Conservation (phyloP, 1,139 yeast species). For the Kluyveromyces marxianus region DNA sequence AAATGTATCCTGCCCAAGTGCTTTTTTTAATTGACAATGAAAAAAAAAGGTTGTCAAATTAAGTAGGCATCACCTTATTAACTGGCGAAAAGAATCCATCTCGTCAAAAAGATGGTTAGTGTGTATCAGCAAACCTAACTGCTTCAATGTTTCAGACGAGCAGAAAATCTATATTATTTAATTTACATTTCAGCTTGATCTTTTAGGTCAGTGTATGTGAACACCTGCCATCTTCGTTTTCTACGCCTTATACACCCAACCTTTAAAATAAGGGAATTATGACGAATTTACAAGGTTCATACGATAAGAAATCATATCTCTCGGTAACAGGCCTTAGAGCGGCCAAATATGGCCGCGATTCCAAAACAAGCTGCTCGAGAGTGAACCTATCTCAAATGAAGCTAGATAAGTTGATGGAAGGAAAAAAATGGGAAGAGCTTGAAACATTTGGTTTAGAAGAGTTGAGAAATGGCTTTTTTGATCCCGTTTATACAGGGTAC, state of each 20-base stretch:
- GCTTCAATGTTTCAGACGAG: no score
- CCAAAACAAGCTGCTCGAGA: constrained; percentile 14
- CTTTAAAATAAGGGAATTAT: not conserved
- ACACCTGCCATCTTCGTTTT: no score
- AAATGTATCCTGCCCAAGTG: no score
- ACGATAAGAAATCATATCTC: constrained; percentile 19
- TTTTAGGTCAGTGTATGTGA: no score
- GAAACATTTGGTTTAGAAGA: constrained; percentile 37
- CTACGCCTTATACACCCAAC: not conserved
- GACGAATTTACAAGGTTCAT: constrained; percentile 20
- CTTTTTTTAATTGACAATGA: no score
- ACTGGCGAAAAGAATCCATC: no score
- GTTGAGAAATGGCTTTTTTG: constrained; percentile 42
- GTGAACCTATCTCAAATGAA: constrained; percentile 31
- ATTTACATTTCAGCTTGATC: no score
- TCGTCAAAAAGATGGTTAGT: no score
- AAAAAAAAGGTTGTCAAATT: no score
- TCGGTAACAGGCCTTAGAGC: constrained; percentile 14
- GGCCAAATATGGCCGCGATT: not conserved
- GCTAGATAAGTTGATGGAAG: constrained; percentile 25
- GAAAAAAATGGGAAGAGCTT: constrained; percentile 24
- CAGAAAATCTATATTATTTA: no score
- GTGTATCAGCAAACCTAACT: no score
- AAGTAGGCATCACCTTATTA: no score
- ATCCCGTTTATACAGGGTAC: constrained; percentile 37